Percentiles rank a stretch among this genome's conserved stretches.
Evolutionary conservation across 2,329 filamentous ascomycete species (phyloP).

Genomic region (Juglanconis sp.): DNA sequence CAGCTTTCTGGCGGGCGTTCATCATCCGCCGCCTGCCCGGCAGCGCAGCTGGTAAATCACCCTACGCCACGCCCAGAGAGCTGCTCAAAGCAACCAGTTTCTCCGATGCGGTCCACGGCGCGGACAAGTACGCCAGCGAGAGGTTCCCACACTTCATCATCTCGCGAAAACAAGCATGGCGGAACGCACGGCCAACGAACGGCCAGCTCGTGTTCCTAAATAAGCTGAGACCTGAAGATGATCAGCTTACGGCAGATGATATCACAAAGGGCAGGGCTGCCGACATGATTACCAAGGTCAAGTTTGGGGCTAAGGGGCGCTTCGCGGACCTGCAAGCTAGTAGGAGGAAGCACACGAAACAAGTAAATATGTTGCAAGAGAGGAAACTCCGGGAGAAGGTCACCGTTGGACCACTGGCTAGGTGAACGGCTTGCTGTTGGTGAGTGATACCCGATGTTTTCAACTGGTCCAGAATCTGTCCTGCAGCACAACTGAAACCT

Average conservation of each 20-base stretch:
- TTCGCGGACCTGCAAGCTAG: slow-evolving; percentile 52
- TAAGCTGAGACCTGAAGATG: slow-evolving; percentile 53
- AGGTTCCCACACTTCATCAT: slow-evolving; percentile 69
- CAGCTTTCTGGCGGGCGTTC: slow-evolving; percentile 39
- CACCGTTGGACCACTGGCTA: slow-evolving; percentile 50
- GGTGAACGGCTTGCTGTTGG: slow-evolving; percentile 17
- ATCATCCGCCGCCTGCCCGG: slow-evolving; percentile 47
- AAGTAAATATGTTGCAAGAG: slow-evolving; percentile 31
- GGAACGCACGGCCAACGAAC: slow-evolving; percentile 59
- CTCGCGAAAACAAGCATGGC: slow-evolving; percentile 65
- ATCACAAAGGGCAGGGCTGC: slow-evolving; percentile 77
- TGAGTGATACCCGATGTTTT: neutral
- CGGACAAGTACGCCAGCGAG: slow-evolving; percentile 73
- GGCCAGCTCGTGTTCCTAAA: slow-evolving; percentile 70
- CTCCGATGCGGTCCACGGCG: slow-evolving; percentile 73
- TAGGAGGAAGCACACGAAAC: slow-evolving; percentile 46
- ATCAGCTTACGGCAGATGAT: slow-evolving; percentile 51
- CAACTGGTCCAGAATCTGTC: too few relatives aligned
- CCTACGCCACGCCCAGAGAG: slow-evolving; percentile 66
- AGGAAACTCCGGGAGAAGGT: slow-evolving; percentile 49
- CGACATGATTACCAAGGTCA: slow-evolving; percentile 91
- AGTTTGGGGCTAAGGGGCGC: slow-evolving; percentile 71
- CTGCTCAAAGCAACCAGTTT: slow-evolving; percentile 67
- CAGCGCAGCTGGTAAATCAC: slow-evolving; percentile 43
- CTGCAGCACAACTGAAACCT: neutral